A percentile compares a stretch with the other conserved stretches of the same genome.
Conservation (phyloP, 1,139 yeast species). For the Pichia kudriavzevii region DNA sequence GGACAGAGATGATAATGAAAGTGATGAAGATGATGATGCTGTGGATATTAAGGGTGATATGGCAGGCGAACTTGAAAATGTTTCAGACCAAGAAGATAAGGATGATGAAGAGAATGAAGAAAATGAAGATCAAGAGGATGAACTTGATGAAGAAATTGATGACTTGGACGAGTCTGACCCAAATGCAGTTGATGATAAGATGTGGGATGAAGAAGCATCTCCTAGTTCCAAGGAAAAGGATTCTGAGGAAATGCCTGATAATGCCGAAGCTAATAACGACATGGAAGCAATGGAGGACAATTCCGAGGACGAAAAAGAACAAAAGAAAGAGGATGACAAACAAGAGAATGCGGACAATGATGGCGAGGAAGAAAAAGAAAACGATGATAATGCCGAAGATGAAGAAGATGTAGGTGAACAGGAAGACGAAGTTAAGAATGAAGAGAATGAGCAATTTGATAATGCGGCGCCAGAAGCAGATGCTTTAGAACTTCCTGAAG, state of each 20-base stretch:
- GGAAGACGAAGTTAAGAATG: slow-evolving; percentile 68
- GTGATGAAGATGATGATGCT: slow-evolving; percentile 69
- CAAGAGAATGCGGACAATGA: slow-evolving; percentile 35
- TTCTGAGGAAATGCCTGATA: slow-evolving; percentile 58
- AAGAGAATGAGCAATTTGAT: slow-evolving; percentile 65
- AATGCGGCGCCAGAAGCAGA: slow-evolving; percentile 74
- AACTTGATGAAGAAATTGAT: slow-evolving; percentile 83
- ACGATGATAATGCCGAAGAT: slow-evolving; percentile 38
- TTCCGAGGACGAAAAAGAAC: slow-evolving; percentile 28
- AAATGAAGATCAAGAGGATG: slow-evolving; percentile 46
- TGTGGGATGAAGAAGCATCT: slow-evolving; percentile 95
- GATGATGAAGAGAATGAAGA: slow-evolving; percentile 50
- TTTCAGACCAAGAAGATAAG: slow-evolving; percentile 46
- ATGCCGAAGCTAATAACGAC: slow-evolving; percentile 48
- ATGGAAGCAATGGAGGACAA: slow-evolving; percentile 57
- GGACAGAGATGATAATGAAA: slow-evolving; percentile 53
- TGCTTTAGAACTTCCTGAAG: slow-evolving; percentile 78
- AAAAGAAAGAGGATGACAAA: slow-evolving; percentile 28
- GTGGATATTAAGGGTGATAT: slow-evolving; percentile 93
- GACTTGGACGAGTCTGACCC: slow-evolving; percentile 89
- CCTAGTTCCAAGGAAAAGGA: slow-evolving; percentile 69
- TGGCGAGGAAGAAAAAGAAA: slow-evolving; percentile 30
- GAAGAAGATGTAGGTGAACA: slow-evolving; percentile 70
- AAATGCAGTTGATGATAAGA: slow-evolving; percentile 91
- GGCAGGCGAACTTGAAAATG: slow-evolving; percentile 87